Evolutionary conservation across 441 rosid genomes (phyloP).

Genomic region (Adansonia rubrostipa): DNA sequence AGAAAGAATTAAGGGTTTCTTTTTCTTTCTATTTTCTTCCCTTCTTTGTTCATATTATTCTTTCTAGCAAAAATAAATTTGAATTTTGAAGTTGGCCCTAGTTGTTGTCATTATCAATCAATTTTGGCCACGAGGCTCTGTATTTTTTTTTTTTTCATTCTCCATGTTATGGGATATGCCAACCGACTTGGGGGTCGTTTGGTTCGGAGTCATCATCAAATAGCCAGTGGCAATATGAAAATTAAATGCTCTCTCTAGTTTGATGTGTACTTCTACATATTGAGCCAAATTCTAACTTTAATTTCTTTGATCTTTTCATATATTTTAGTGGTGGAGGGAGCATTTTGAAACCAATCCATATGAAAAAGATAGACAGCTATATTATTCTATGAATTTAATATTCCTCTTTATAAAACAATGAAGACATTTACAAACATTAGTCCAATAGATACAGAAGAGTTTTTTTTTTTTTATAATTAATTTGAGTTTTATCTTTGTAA

Average conservation of each 20-base stretch:
- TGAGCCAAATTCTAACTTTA: neutral
- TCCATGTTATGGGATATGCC: neutral
- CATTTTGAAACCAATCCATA: neutral
- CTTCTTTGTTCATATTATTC: neutral
- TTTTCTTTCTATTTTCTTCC: neutral
- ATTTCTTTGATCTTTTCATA: neutral
- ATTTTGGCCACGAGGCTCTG: neutral
- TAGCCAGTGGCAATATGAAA: neutral
- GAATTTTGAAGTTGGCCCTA: slow-evolving; percentile 1
- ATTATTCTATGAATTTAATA: too few species aligned
- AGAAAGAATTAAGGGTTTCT: slow-evolving; percentile 20
- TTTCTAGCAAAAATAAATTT: neutral
- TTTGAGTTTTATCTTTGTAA: too few species aligned
- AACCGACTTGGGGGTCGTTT: neutral
- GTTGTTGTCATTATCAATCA: neutral
- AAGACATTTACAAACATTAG: too few species aligned
- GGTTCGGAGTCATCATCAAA: neutral
- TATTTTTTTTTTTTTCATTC: neutral
- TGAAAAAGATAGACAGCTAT: too few species aligned
- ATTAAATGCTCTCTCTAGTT: neutral
- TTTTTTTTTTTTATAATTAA: too few species aligned
- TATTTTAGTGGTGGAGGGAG: neutral
- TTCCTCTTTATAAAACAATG: too few species aligned
- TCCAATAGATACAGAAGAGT: too few species aligned
- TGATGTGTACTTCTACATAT: neutral